Percentiles rank a stretch among this genome's conserved stretches.
Evolutionary conservation across 495 filamentous ascomycete species (phyloP).

Genomic region (Pyronema omphalodes): DNA sequence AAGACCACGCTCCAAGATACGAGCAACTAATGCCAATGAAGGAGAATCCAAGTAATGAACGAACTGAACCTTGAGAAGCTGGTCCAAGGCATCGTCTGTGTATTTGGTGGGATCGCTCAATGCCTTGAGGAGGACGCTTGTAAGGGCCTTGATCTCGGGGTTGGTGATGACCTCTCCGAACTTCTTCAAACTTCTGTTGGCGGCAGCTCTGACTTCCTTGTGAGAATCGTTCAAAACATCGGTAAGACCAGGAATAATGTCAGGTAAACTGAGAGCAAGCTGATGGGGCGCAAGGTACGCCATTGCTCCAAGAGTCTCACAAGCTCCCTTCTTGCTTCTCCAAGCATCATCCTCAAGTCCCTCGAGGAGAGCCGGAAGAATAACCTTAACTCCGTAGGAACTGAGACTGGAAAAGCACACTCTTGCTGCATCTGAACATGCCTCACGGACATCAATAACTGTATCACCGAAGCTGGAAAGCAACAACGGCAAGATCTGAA

Average conservation of each 20-base stretch:
- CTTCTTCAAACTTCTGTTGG: constrained; percentile 86
- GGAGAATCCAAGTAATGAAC: constrained; percentile 92
- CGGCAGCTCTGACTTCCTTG: constrained; percentile 81
- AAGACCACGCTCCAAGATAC: constrained; percentile 85
- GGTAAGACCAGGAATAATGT: constrained; percentile 90
- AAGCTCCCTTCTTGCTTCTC: constrained; percentile 96
- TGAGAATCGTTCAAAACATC: constrained; percentile 90
- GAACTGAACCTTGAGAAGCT: constrained; percentile 88
- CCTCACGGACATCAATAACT: constrained; percentile 75
- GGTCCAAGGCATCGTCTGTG: constrained; percentile 84
- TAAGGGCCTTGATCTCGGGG: constrained; percentile 81
- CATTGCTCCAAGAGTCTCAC: constrained; percentile 91
- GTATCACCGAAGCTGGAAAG: constrained; percentile 76
- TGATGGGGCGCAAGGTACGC: constrained; percentile 93
- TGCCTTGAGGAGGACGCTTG: constrained; percentile 81
- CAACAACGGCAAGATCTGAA: constrained; percentile 83
- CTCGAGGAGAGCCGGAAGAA: constrained; percentile 78
- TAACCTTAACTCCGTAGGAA: constrained; percentile 87
- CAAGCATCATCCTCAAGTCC: constrained; percentile 90
- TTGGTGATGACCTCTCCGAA: constrained; percentile 98
- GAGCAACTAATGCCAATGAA: constrained; percentile 67
- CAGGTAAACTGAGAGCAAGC: constrained; percentile 73
- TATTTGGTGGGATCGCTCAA: constrained; percentile 94
- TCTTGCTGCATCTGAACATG: constrained; percentile 81
- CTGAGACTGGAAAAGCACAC: constrained; percentile 82